Conservation (phyloP, 179 eudicot species). For the Beta macrorhiza region DNA sequence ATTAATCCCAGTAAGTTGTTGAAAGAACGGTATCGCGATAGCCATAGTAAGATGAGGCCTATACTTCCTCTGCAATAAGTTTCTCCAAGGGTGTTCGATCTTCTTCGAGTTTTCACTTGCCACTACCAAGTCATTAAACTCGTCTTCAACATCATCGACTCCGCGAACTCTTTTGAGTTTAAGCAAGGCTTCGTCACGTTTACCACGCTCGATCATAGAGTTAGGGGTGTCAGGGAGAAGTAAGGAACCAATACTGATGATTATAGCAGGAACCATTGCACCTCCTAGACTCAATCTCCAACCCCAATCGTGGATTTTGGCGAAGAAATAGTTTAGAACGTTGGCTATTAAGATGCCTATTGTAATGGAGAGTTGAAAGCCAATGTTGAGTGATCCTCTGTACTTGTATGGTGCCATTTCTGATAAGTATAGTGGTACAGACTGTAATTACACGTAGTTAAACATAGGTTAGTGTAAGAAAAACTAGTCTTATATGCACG, state of each 20-base stretch:
- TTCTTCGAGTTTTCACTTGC: conserved; percentile 49
- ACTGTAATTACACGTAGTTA: conserved; percentile 36
- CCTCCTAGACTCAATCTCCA: conserved; percentile 46
- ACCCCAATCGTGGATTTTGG: conserved; percentile 44
- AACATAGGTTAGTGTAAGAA: not conserved
- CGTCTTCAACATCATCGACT: conserved; percentile 38
- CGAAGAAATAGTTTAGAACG: conserved; percentile 50
- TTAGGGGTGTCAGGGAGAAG: conserved; percentile 61
- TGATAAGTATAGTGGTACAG: conserved; percentile 60
- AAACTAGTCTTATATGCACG: not conserved
- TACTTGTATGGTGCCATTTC: conserved; percentile 60
- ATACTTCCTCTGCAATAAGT: conserved; percentile 46
- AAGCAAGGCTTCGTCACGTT: conserved; percentile 34
- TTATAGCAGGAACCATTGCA: conserved; percentile 60
- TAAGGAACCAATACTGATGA: conserved; percentile 37
- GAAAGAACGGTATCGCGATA: conserved; percentile 54
- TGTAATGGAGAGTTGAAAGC: conserved; percentile 57
- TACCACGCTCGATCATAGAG: conserved; percentile 57
- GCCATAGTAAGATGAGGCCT: conserved; percentile 67
- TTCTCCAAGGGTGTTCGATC: conserved; percentile 58
- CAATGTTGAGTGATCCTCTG: conserved; percentile 59
- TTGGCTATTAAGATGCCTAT: conserved; percentile 56
- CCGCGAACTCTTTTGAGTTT: conserved; percentile 46
- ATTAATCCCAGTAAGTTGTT: conserved; percentile 58
- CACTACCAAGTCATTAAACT: conserved; percentile 47